Percentiles rank a stretch among this genome's conserved stretches.
Conservation (phyloP, 345 rosid genomes). For the Combretum micranthum region DNA sequence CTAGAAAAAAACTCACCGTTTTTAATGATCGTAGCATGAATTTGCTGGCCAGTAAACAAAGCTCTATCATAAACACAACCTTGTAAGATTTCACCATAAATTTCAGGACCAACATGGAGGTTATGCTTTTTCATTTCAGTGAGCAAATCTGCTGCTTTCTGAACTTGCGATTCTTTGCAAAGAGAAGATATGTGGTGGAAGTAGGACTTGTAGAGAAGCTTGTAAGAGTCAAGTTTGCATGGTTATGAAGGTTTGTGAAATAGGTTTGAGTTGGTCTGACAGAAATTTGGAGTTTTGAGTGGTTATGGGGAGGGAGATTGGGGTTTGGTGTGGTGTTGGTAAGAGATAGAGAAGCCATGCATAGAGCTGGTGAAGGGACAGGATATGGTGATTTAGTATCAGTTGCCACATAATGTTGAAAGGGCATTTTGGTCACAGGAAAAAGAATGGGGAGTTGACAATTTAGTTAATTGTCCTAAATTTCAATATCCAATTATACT, state of each 20-base stretch:
- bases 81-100: slow-evolving; percentile 64
- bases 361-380: background rate
- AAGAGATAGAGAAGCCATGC: slow-evolving; percentile 31
- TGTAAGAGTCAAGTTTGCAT: slow-evolving; percentile 1
- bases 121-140: slow-evolving; percentile 39
- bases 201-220: slow-evolving; percentile 25
- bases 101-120: slow-evolving; percentile 43
- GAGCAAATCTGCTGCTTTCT: slow-evolving; percentile 44
- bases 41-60: slow-evolving; percentile 48
- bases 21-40: slow-evolving; percentile 69
- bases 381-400: background rate
- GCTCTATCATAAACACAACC: slow-evolving; percentile 61
- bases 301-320: slow-evolving; percentile 2
- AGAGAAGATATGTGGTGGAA: slow-evolving; percentile 41
- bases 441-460: too few species aligned
- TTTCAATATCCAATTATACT: too few species aligned
- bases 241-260: slow-evolving; percentile 1
- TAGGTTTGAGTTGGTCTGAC: slow-evolving; percentile 1
- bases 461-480: too few species aligned
- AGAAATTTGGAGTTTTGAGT: slow-evolving; percentile 1
- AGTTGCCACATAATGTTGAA: slow-evolving; percentile 1
- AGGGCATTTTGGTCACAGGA: background rate
- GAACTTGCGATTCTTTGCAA: slow-evolving; percentile 48
- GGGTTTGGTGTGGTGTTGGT: slow-evolving; percentile 9
- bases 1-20: slow-evolving; percentile 42